These are phyloP conservation scores for Strobilomyces dryophilus DNA, from an alignment of 768 basidiomycete genomes.

Conservation along the genomic window DNA sequence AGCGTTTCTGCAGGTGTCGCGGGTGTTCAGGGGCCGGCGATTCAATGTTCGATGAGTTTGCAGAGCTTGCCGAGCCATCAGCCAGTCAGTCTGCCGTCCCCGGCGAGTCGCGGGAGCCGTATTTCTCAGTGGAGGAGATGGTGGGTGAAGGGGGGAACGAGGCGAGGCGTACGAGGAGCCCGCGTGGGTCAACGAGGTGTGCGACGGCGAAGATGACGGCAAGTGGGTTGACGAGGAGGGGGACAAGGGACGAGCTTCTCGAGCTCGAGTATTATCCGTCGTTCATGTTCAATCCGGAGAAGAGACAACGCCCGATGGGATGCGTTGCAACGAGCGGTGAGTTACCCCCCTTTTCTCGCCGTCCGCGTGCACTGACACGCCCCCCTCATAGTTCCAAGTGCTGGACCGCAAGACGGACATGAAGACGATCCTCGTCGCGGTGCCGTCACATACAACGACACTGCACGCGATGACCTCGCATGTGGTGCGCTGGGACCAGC, in stretches of 20 bases:
- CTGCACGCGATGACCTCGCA: constrained; percentile 63
- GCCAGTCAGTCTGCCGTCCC: constrained; percentile 43
- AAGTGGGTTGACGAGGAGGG: constrained; percentile 75
- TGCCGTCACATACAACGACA: constrained; percentile 70
- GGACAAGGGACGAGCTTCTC: constrained; percentile 66
- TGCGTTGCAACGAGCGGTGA: constrained; percentile 64
- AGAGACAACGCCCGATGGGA: constrained; percentile 71
- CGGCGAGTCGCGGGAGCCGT: constrained; percentile 55
- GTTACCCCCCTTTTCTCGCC: constrained; percentile 11
- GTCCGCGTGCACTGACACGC: constrained; percentile 1
- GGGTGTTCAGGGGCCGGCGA: constrained; percentile 41
- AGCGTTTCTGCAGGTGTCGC: constrained; percentile 61
- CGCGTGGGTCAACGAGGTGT: constrained; percentile 27
- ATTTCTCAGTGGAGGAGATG: constrained; percentile 73
- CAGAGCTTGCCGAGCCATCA: constrained; percentile 38
- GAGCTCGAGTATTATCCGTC: constrained; percentile 75
- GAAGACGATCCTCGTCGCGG: constrained; percentile 68
- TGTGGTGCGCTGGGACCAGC: constrained; percentile 56
- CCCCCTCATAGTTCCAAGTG: constrained; percentile 58
- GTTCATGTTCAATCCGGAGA: constrained; percentile 62
- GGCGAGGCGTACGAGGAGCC: constrained; percentile 40
- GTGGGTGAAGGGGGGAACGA: constrained; percentile 64
- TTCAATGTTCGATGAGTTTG: constrained; percentile 55
- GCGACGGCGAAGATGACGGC: constrained; percentile 10
- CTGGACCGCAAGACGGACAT: constrained; percentile 79